Base-by-base conservation (phyloP, 768 basidiomycete species). In the Tephrocybe sp. region DNA sequence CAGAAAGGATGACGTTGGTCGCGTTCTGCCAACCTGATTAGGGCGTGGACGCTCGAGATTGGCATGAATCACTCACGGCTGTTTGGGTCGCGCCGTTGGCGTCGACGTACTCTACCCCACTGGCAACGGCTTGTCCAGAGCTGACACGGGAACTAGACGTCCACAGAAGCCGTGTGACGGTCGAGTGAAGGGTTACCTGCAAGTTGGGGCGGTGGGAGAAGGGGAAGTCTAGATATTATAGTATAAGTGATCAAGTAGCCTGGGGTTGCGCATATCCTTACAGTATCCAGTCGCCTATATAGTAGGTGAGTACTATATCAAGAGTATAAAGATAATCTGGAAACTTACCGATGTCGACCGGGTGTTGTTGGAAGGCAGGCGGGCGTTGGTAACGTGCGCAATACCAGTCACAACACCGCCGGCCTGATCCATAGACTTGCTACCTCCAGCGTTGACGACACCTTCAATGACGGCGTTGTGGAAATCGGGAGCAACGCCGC, bases 81-180 rank as follows among this genome's bases (percentile, higher is more conserved):
- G 44, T 36, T 11, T 24, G 32, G 11, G 32, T 46, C 10, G 34
- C 33, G 7, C 45, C 45, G n/a, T 36, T 46, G 28, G 32, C 32
- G 18, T 36, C 33, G 45, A 46, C 45, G 21, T 46, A 46, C 21
- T 46, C 45, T 7, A 46, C 45, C 9, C 45, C 45, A 15, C 21
- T 36, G n/a, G 45, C 45, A 5, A 46, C 11, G 3, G 45, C 45
- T 28, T 34, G 23, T 1, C 26, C 45, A 10, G 14, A 12, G 6
- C 6, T 30, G 28, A 30, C 28, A 32, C 38, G 38, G 3, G 38
- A 17, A 8, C 21, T 46, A 12, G 47, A 40, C 3, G 21, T 40
- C 47, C 47, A 48, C 36, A 39, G n/a, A 17, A 48, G 26, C 37
- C 28, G 38, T 7, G 47, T 48, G 8, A 28, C 23, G 37, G 47